These are phyloP conservation scores for Sporothrix globosa DNA, from an alignment of 2,329 filamentous ascomycete genomes.

Conservation along the genomic window DNA sequence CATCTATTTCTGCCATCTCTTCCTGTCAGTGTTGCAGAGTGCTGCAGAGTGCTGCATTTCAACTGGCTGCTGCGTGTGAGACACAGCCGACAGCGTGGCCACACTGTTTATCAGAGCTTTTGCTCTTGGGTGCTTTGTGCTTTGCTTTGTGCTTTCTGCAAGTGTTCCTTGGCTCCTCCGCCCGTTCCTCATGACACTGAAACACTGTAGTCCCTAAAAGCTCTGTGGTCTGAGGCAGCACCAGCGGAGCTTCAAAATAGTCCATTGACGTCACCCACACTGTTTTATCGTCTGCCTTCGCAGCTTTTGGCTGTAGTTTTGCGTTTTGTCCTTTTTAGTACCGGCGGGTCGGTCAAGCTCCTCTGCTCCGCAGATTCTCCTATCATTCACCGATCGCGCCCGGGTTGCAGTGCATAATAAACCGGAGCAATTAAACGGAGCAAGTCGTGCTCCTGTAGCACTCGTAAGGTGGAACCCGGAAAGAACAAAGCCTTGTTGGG, in stretches of 20 bases:
- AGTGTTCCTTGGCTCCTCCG: not conserved
- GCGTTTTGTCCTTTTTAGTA: not conserved
- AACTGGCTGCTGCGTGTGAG: not conserved
- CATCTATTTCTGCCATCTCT: not conserved
- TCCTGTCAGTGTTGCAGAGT: too few relatives aligned
- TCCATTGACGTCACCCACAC: slow-evolving; percentile 16
- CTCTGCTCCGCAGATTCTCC: not conserved
- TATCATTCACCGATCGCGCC: slow-evolving; percentile 19
- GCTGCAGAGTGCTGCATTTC: not conserved
- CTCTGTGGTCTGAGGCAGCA: slow-evolving; percentile 8
- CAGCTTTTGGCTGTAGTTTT: not conserved
- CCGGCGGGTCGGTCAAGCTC: not conserved
- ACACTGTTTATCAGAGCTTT: not conserved
- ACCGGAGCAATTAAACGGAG: slow-evolving; percentile 18
- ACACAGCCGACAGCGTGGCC: not conserved
- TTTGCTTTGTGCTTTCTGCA: not conserved
- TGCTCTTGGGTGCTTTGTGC: not conserved
- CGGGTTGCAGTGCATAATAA: slow-evolving; percentile 11
- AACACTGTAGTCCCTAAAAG: not conserved
- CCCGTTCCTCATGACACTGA: not conserved
- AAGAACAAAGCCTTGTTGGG: not conserved
- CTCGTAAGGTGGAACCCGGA: not conserved
- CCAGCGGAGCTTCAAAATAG: not conserved
- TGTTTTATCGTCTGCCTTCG: slow-evolving; percentile 10
- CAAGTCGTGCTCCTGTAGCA: not conserved